Evolutionary conservation across 73 alveolate genomes (phyloP), one percentile per base, ranked within the genome.

Genomic region (Paramecium primaurelia): DNA sequence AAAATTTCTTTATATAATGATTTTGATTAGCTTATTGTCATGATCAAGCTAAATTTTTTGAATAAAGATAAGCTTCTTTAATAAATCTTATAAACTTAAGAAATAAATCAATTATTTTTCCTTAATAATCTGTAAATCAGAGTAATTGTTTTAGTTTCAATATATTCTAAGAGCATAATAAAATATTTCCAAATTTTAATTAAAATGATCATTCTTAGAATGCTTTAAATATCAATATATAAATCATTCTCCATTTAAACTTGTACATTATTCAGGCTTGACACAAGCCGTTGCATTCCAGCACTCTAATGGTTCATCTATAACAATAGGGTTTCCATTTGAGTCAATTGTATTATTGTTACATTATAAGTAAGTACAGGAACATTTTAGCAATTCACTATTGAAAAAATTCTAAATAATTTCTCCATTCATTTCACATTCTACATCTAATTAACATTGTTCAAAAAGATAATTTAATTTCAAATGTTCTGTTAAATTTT

Each of bases 201-300:
- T 2, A 54, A 54, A 4, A 18, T 54, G 10, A 54, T 54, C n/a
- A 54, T 64, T 64, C 12, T 64, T 32, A 64, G 54, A 8, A 11
- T 64, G 1, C 6, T 25, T 28, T 6, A 64, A 18, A 54, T 54
- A 64, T 6, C 2, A 14, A 28, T 10, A 30, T 64, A 4, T 6
- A 2, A 36, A 4, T 80, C 91, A 80, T 45, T 16, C 47, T 11
- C 91, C 91, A 44, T 34, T 42, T 80, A 80, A 80, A 10, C 75
- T 64, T 14, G 47, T 47, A 44, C 91, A 80, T 18, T 80, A 26
- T 32, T 80, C 91, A 26, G 58, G n/a, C 18, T 20, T 14, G 1
- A 80, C 58, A 80, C 91, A 80, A 7, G 91, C 91, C 0, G 91
- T 80, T 45, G 77, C 45, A 80, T 80, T 80, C 91, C 91, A 80